These are phyloP conservation scores for Pyrus bretschneideri DNA, from an alignment of 306 rosid species.

Conservation along the genomic window DNA sequence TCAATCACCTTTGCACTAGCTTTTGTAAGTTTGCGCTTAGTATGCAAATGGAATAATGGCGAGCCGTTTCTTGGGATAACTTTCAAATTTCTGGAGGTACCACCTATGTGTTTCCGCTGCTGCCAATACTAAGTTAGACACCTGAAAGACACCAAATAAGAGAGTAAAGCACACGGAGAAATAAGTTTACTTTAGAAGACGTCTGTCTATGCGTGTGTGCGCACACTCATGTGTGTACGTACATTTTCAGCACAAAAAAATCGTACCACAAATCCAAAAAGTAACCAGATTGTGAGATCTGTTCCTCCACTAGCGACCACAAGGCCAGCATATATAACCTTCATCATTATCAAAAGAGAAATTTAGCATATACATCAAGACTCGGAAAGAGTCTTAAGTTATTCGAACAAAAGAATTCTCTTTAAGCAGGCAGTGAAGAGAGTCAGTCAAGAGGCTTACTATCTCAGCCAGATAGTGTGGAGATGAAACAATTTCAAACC, in stretches of 20 bases:
- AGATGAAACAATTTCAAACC: conserved; percentile 78
- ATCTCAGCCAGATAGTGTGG: conserved; percentile 92
- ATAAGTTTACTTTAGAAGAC: background rate
- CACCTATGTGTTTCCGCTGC: conserved; percentile 84
- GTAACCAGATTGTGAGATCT: conserved; percentile 71
- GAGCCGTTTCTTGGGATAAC: conserved; percentile 52
- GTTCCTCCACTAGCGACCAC: conserved; percentile 77
- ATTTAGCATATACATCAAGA: background rate
- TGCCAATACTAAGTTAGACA: conserved; percentile 62
- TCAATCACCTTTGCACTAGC: conserved; percentile 1
- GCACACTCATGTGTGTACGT: background rate
- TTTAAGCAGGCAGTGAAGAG: background rate
- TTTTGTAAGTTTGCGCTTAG: conserved; percentile 12
- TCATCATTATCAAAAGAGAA: conserved; percentile 11
- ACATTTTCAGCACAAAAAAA: background rate
- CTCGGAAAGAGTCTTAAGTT: background rate
- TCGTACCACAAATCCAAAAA: conserved; percentile 69
- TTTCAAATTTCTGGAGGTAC: conserved; percentile 70
- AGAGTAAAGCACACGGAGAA: background rate
- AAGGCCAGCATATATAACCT: conserved; percentile 77
- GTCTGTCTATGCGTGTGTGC: background rate
- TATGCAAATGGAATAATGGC: conserved; percentile 59
- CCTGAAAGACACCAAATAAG: conserved; percentile 33
- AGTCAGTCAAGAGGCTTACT: conserved; percentile 41
- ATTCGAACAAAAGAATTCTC: background rate